A percentile compares a stretch with the other conserved stretches of the same genome.
Conservation (phyloP, 139 green algal species). For the Picochlorum sp. region DNA sequence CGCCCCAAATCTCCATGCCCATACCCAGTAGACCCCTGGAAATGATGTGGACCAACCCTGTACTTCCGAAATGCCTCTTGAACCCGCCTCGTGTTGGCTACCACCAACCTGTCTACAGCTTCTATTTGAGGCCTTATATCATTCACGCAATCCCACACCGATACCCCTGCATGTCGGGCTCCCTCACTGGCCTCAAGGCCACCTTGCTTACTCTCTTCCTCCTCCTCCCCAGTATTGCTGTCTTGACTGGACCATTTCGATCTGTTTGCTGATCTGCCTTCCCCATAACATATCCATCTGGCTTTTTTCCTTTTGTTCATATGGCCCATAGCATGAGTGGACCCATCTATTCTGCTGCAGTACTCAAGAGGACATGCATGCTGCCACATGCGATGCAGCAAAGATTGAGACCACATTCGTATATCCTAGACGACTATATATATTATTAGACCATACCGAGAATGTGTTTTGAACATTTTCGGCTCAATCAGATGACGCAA, state of each 20-base stretch:
- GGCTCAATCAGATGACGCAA: too few species aligned
- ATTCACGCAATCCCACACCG: slow-evolving; percentile 15
- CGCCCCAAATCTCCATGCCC: slow-evolving; percentile 85
- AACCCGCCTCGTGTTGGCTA: slow-evolving; percentile 55
- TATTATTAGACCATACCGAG: too few species aligned
- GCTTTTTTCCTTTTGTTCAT: too few species aligned
- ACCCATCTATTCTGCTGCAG: too few species aligned
- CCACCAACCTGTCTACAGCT: slow-evolving; percentile 59
- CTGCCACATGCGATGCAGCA: too few species aligned
- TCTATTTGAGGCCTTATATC: slow-evolving; percentile 36
- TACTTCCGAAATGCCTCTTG: slow-evolving; percentile 50
- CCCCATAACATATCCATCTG: slow-evolving; percentile 4
- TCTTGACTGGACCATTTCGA: slow-evolving; percentile 39
- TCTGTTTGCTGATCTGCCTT: slow-evolving; percentile 55
- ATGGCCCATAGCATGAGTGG: too few species aligned
- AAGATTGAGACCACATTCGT: too few species aligned
- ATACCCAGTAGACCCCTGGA: slow-evolving; percentile 85
- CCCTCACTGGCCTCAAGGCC: background rate
- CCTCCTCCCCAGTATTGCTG: slow-evolving; percentile 12
- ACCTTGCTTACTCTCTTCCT: background rate
- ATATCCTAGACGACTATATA: too few species aligned
- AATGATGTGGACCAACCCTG: slow-evolving; percentile 81
- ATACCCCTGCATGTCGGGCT: background rate
- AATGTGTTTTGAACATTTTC: too few species aligned
- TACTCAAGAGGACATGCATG: too few species aligned